Conservation (phyloP, 257 asterid species). For the Cinchona pubescens region DNA sequence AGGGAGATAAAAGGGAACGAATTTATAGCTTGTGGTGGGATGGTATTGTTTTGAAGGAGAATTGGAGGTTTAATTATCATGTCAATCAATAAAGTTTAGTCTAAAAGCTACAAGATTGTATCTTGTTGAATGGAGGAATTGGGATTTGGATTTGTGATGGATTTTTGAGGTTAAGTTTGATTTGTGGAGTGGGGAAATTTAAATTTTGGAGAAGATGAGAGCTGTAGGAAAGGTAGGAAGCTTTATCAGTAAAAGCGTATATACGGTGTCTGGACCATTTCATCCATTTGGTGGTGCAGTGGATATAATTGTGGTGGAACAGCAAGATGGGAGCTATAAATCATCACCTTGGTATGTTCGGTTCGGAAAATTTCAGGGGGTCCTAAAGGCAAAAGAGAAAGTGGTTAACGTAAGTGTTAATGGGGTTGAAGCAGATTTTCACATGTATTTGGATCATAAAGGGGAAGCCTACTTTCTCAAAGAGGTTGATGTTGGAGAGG, state of each 20-base stretch:
- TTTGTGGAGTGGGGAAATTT: slow-evolving; percentile 18
- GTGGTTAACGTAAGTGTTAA: slow-evolving; percentile 70
- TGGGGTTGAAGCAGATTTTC: slow-evolving; percentile 69
- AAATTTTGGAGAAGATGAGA: slow-evolving; percentile 51
- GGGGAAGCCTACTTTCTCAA: slow-evolving; percentile 82
- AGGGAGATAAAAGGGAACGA: neutral
- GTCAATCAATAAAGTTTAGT: slow-evolving; percentile 9
- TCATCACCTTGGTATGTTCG: slow-evolving; percentile 98
- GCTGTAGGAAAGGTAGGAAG: slow-evolving; percentile 89
- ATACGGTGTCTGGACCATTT: slow-evolving; percentile 80
- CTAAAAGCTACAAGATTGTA: slow-evolving; percentile 7
- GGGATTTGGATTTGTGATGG: slow-evolving; percentile 20
- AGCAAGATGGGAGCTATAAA: slow-evolving; percentile 85
- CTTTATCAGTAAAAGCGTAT: slow-evolving; percentile 70
- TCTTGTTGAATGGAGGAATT: slow-evolving; percentile 15
- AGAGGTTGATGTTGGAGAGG: slow-evolving; percentile 59
- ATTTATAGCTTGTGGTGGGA: slow-evolving; percentile 8
- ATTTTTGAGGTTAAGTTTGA: slow-evolving; percentile 23
- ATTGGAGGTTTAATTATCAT: slow-evolving; percentile 6
- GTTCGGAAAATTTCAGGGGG: slow-evolving; percentile 98
- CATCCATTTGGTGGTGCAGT: slow-evolving; percentile 99
- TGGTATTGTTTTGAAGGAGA: slow-evolving; percentile 4
- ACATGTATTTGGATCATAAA: slow-evolving; percentile 78
- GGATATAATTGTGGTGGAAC: slow-evolving; percentile 86
- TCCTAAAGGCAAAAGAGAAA: slow-evolving; percentile 78